These are phyloP conservation scores for Rhododendron kiyosumense DNA, from an alignment of 148 eudicot species.

Conservation along the genomic window DNA sequence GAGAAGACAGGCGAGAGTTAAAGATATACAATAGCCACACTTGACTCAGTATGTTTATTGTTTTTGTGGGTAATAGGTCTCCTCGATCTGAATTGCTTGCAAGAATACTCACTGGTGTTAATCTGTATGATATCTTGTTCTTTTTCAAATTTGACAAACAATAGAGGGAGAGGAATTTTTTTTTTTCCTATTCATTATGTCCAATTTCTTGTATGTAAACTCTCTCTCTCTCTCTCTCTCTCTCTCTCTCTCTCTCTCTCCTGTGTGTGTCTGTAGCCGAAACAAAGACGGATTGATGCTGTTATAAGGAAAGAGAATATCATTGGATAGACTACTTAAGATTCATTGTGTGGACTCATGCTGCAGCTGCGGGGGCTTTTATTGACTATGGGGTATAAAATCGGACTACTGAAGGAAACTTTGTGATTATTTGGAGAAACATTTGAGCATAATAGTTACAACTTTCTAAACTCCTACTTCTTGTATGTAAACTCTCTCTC, in stretches of 20 bases:
- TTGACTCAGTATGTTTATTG: neutral
- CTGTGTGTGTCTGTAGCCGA: neutral
- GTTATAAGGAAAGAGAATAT: neutral
- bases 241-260: neutral
- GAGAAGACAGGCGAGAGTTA: neutral
- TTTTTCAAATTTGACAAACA: neutral
- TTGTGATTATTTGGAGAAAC: neutral
- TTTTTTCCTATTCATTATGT: neutral
- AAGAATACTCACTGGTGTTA: neutral
- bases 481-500: neutral
- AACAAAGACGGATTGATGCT: neutral
- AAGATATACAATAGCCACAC: neutral
- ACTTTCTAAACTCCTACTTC: neutral
- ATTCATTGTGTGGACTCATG: neutral
- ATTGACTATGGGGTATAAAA: neutral
- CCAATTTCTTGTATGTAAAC: neutral
- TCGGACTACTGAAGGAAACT: neutral
- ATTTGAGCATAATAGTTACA: neutral
- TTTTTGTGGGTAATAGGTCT: neutral
- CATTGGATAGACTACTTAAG: neutral
- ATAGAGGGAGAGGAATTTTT: neutral
- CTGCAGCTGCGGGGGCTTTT: neutral
- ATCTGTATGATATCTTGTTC: neutral
- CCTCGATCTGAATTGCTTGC: constrained; percentile 7
- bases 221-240: neutral